These are phyloP conservation scores for Yamadazyma dushanensis DNA, from an alignment of 1,139 yeast genomes.

Conservation along the genomic window DNA sequence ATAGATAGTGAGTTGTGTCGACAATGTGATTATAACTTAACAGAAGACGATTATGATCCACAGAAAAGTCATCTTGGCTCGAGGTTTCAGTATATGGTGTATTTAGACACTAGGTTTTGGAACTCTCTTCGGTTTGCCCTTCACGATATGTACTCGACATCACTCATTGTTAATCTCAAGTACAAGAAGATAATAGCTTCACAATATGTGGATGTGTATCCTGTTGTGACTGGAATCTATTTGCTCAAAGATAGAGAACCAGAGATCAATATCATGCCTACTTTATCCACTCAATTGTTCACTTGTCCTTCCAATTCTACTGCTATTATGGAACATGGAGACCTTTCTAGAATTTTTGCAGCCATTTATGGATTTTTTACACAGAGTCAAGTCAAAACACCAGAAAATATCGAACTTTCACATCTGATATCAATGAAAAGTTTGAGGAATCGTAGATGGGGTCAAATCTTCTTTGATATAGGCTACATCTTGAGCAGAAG, in stretches of 20 bases:
- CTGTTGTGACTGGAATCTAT: constrained; percentile 73
- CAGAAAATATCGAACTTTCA: constrained; percentile 42
- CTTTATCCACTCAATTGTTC: constrained; percentile 81
- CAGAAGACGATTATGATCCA: constrained; percentile 27
- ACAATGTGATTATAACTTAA: constrained; percentile 46
- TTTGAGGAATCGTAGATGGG: constrained; percentile 77
- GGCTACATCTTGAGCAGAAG: constrained; percentile 77
- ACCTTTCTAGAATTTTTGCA: constrained; percentile 65
- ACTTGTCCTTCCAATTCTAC: constrained; percentile 82
- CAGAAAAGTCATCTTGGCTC: constrained; percentile 53
- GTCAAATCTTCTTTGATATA: constrained; percentile 81
- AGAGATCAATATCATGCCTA: constrained; percentile 72
- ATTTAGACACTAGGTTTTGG: constrained; percentile 73
- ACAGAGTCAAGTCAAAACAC: constrained; percentile 51
- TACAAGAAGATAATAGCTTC: constrained; percentile 65
- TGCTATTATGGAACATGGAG: constrained; percentile 67
- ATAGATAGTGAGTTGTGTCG: constrained; percentile 41
- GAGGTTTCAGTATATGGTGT: constrained; percentile 72
- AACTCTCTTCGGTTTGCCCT: constrained; percentile 59
- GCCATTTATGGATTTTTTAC: constrained; percentile 68
- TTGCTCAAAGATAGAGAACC: constrained; percentile 77
- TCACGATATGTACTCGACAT: constrained; percentile 68
- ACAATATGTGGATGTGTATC: constrained; percentile 83
- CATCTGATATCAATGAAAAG: constrained; percentile 47
- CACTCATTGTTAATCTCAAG: constrained; percentile 64